Conservation (phyloP, 257 asterid genomes). For the Osmanthus fragrans region DNA sequence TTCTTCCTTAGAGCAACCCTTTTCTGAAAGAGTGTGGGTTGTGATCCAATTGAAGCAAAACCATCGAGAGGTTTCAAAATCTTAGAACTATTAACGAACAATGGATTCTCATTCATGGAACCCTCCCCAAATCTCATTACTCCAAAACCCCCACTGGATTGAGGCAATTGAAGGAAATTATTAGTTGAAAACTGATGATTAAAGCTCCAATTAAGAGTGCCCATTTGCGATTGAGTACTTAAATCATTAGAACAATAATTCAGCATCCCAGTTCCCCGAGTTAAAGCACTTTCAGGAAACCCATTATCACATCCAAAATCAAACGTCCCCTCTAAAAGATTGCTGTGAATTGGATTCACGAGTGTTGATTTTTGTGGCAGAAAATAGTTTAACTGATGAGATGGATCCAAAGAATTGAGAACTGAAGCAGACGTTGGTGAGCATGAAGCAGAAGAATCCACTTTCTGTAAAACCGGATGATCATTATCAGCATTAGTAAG, state of each 20-base stretch:
- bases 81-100: slow-evolving; percentile 59
- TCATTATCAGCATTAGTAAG: slow-evolving; percentile 44
- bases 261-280: slow-evolving; percentile 29
- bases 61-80: slow-evolving; percentile 78
- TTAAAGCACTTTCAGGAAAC: slow-evolving; percentile 54
- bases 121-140: slow-evolving; percentile 35
- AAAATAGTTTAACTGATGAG: slow-evolving; percentile 51
- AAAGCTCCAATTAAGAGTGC: slow-evolving; percentile 36
- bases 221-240: slow-evolving; percentile 41
- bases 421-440: slow-evolving; percentile 73
- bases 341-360: slow-evolving; percentile 19
- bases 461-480: slow-evolving; percentile 45
- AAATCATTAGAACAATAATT: slow-evolving; percentile 38
- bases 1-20: slow-evolving; percentile 83
- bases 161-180: slow-evolving; percentile 41
- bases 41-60: slow-evolving; percentile 60
- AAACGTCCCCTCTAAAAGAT: slow-evolving; percentile 43
- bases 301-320: slow-evolving; percentile 61
- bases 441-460: slow-evolving; percentile 80
- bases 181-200: slow-evolving; percentile 28
- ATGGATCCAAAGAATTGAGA: slow-evolving; percentile 53
- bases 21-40: slow-evolving; percentile 86
- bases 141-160: slow-evolving; percentile 37
- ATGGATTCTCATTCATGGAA: slow-evolving; percentile 38
- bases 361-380: slow-evolving; percentile 37